Evolutionary conservation across 2,329 filamentous ascomycete genomes (phyloP).

Genomic region (Beauveria pseudobassiana): DNA sequence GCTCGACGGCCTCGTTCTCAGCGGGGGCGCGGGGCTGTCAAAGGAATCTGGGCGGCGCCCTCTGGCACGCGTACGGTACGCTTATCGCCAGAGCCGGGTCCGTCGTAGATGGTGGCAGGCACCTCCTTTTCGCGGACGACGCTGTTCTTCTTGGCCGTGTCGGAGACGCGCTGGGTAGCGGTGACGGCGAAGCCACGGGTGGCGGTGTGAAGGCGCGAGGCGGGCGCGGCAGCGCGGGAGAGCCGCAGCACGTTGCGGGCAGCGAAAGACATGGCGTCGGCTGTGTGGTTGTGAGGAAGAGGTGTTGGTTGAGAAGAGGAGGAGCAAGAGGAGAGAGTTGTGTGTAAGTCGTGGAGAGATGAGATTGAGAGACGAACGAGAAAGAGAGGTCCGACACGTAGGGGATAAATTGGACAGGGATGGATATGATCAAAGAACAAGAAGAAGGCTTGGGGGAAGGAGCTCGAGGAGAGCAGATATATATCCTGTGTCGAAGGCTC

Average conservation of each 20-base stretch:
- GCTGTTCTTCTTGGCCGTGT: conserved; percentile 39
- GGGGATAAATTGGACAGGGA: background rate
- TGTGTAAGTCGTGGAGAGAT: background rate
- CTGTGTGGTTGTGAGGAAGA: conserved; percentile 8
- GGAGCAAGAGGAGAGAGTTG: background rate
- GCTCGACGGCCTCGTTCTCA: conserved; percentile 37
- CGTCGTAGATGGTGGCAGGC: conserved; percentile 46
- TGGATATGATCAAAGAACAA: conserved; percentile 3
- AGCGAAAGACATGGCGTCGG: conserved; percentile 27
- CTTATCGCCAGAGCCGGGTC: conserved; percentile 42
- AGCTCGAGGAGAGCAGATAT: conserved; percentile 5
- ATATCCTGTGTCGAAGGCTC: conserved; percentile 8
- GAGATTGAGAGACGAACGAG: background rate
- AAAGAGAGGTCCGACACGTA: background rate
- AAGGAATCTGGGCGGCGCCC: conserved; percentile 32
- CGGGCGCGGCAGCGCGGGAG: conserved; percentile 23
- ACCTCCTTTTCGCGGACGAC: conserved; percentile 51
- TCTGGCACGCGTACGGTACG: conserved; percentile 47
- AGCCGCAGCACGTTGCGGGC: conserved; percentile 28
- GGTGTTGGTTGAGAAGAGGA: background rate
- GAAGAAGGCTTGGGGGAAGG: background rate
- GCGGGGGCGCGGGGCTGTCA: conserved; percentile 28
- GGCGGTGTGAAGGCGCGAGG: conserved; percentile 12
- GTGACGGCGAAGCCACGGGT: conserved; percentile 25
- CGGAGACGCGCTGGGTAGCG: conserved; percentile 24